Evolutionary conservation across 495 filamentous ascomycete genomes (phyloP), one percentile per base, ranked within the genome.

Genomic region (Talaromyces adpressus): DNA sequence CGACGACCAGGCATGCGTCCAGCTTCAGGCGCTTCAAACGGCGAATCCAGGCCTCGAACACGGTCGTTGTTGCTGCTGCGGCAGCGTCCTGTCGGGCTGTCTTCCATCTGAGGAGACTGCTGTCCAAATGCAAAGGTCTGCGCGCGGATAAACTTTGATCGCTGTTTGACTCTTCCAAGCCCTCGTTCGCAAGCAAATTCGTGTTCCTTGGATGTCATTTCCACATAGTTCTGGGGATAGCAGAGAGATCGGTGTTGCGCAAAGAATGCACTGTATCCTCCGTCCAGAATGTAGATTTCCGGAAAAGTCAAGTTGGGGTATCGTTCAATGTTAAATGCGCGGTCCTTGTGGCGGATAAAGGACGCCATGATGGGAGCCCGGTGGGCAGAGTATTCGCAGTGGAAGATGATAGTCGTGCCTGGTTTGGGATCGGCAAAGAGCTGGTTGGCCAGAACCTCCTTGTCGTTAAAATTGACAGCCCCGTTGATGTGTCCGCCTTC

Each of bases 311-410:
- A 87, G 30, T 82, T 81, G 11, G 95, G 95, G 67, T 99, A 99
- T 30, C 79, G 80, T 67, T 90, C 88, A 23, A 85, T 83, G 73
- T 99, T 99, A 66, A 84, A 76, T 22, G 84, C 83, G 23, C 95
- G 90, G 77, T 99, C 95, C 68, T 87, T 87, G 59, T 90, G 82
- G 62, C 95, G 92, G 57, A 99, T 85, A 72, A 91, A 89, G 20
- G 52, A 52, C 11, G 1, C 3, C 93, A 98, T 97, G 68, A 96
- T 89, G 27, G 94, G 94, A n/a, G 94, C 94, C 25, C 94, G 90
- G 76, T 97, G 93, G 36, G 91, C 93, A 25, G 94, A 98, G 72
- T 97, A 99, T 71, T 99, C 95, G 82, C 95, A 99, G 75, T 99
- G 95, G 66, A 99, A 88, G 62, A 99, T 87, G 54, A 99, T 71